phyloP scores from a whole-genome alignment of 495 filamentous ascomycete species.

The Aeminium ludgeri region DNA sequence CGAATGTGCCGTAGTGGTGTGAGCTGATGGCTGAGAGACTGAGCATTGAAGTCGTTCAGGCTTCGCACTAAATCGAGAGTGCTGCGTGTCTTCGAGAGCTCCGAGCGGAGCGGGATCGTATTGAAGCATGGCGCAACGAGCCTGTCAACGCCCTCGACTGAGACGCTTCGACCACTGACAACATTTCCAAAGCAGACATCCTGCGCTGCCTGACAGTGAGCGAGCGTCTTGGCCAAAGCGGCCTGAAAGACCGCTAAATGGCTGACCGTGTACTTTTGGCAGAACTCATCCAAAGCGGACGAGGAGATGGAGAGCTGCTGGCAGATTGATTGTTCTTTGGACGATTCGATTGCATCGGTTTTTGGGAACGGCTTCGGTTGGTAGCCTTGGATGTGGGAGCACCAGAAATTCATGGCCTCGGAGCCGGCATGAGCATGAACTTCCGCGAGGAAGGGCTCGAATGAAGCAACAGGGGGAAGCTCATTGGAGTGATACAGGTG shows the following conservation, averaged over 20 bases:
- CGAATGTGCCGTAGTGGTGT: slow-evolving; percentile 50
- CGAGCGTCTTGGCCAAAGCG: slow-evolving; percentile 46
- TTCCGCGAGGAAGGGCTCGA: slow-evolving; percentile 34
- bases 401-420: slow-evolving; percentile 46
- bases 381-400: slow-evolving; percentile 31
- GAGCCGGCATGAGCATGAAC: slow-evolving; percentile 26
- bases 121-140: slow-evolving; percentile 80
- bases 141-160: slow-evolving; percentile 45
- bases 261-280: slow-evolving; percentile 38
- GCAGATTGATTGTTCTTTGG: slow-evolving; percentile 11
- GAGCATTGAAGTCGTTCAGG: slow-evolving; percentile 40
- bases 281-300: slow-evolving; percentile 28
- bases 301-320: slow-evolving; percentile 23
- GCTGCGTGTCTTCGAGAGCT: slow-evolving; percentile 25
- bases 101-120: slow-evolving; percentile 59
- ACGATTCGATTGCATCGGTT: slow-evolving; percentile 8
- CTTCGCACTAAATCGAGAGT: slow-evolving; percentile 36
- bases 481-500: slow-evolving; percentile 26
- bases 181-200: slow-evolving; percentile 78
- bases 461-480: slow-evolving; percentile 31
- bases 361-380: slow-evolving; percentile 32
- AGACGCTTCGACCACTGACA: slow-evolving; percentile 50
- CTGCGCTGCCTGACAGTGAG: slow-evolving; percentile 30
- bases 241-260: slow-evolving; percentile 49
- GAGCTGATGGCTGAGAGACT: slow-evolving; percentile 46